Evolutionary conservation across 176 grass and related monocot genomes (phyloP).

Genomic region (Zea luxurians): DNA sequence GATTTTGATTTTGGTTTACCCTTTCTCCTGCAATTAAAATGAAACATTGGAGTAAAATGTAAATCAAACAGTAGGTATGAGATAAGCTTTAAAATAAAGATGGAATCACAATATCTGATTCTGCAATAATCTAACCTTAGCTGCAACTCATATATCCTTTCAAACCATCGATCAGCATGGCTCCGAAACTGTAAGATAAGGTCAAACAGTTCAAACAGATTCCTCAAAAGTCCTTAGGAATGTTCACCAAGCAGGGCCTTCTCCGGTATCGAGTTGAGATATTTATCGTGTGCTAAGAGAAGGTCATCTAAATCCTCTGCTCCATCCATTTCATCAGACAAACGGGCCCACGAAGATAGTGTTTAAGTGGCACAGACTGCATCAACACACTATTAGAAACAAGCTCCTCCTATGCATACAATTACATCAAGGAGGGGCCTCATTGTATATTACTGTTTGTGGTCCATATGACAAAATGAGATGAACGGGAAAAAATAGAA

Average conservation of each 20-base stretch:
- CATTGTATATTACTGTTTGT: too few species aligned
- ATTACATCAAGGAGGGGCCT: too few species aligned
- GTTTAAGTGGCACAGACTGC: too few species aligned
- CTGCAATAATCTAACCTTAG: conserved; percentile 55
- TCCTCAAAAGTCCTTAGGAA: conserved; percentile 63
- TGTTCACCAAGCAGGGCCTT: conserved; percentile 84
- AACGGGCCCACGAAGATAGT: conserved; percentile 65
- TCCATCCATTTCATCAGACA: conserved; percentile 92
- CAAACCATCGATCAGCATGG: conserved; percentile 89
- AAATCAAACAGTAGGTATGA: too few species aligned
- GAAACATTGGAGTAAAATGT: background rate
- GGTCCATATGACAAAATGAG: too few species aligned
- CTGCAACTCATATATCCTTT: conserved; percentile 83
- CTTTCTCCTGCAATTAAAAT: conserved; percentile 63
- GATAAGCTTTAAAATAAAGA: too few species aligned
- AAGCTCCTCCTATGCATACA: too few species aligned
- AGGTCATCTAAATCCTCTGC: conserved; percentile 95
- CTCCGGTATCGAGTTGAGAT: conserved; percentile 81
- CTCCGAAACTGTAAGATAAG: conserved; percentile 80
- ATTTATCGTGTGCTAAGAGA: conserved; percentile 77
- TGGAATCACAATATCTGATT: conserved; percentile 5
- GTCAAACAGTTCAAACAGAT: conserved; percentile 84
- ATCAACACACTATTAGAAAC: too few species aligned
- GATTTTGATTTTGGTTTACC: conserved; percentile 27
- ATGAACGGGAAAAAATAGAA: too few species aligned